phyloP scores from a whole-genome alignment of 805 yeast genomes.

The Yarrowia hollandica region DNA sequence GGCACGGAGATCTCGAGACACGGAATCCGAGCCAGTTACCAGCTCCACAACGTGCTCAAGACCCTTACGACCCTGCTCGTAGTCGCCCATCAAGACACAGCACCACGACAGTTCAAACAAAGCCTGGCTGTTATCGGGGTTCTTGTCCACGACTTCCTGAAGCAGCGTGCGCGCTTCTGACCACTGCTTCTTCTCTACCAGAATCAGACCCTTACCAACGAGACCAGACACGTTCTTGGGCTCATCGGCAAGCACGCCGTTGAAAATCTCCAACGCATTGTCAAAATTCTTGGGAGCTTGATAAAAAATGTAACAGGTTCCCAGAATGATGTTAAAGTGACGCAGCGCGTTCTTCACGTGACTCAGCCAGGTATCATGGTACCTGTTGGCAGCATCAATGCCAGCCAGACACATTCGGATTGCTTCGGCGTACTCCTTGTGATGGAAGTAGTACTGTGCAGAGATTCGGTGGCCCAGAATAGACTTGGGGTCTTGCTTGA shows the following conservation, averaged over 20 bases:
- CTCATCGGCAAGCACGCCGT: slow-evolving; percentile 52
- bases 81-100: slow-evolving; percentile 54
- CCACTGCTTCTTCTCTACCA: slow-evolving; percentile 62
- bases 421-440: slow-evolving; percentile 64
- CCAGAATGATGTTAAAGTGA: slow-evolving; percentile 65
- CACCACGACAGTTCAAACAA: slow-evolving; percentile 79
- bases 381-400: slow-evolving; percentile 48
- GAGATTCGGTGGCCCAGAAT: slow-evolving; percentile 66
- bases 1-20: slow-evolving; percentile 59
- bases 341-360: slow-evolving; percentile 52
- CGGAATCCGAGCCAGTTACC: slow-evolving; percentile 52
- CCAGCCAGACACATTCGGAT: slow-evolving; percentile 61
- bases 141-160: slow-evolving; percentile 48
- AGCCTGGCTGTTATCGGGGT: slow-evolving; percentile 61
- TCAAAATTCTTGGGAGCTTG: slow-evolving; percentile 89
- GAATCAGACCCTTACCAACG: slow-evolving; percentile 79
- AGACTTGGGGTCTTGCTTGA: slow-evolving; percentile 44
- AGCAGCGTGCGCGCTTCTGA: slow-evolving; percentile 57
- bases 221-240: slow-evolving; percentile 59
- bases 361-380: slow-evolving; percentile 47
- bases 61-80: slow-evolving; percentile 52
- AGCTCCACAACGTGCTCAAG: slow-evolving; percentile 49
- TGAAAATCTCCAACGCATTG: slow-evolving; percentile 71
- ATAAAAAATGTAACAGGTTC: slow-evolving; percentile 73
- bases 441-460: slow-evolving; percentile 57